Conservation (phyloP, 495 filamentous ascomycete species). For the Neurospora tetraspora region DNA sequence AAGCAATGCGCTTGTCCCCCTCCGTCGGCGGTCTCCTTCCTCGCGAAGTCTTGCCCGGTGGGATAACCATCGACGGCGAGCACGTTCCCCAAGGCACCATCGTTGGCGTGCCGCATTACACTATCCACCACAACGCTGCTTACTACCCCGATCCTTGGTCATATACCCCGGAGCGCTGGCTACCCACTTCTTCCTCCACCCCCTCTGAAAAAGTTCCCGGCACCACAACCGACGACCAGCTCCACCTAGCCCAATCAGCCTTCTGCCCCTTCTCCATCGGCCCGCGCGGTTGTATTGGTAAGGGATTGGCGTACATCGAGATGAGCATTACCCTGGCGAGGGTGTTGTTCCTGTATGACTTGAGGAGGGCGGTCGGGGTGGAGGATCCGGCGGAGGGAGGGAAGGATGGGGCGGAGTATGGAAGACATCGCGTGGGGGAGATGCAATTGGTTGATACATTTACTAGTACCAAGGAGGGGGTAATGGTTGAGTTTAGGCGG, state of each 20-base stretch:
- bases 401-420: slow-evolving; percentile 29
- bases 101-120: slow-evolving; percentile 45
- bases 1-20: slow-evolving; percentile 61
- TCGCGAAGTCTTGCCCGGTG: slow-evolving; percentile 52
- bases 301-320: slow-evolving; percentile 45
- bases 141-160: slow-evolving; percentile 45
- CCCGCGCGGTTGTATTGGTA: slow-evolving; percentile 48
- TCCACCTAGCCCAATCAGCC: slow-evolving; percentile 33
- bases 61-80: slow-evolving; percentile 45
- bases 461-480: slow-evolving; percentile 48
- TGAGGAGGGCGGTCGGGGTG: slow-evolving; percentile 31
- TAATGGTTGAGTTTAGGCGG: slow-evolving; percentile 44
- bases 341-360: slow-evolving; percentile 38
- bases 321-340: slow-evolving; percentile 40
- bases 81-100: slow-evolving; percentile 42
- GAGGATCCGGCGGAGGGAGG: slow-evolving; percentile 33
- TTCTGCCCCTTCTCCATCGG: slow-evolving; percentile 52
- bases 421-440: slow-evolving; percentile 35
- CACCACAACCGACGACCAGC: not conserved
- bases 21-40: slow-evolving; percentile 51
- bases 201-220: slow-evolving; percentile 2
- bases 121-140: slow-evolving; percentile 44
- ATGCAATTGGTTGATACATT: slow-evolving; percentile 49
- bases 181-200: not conserved
- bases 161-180: slow-evolving; percentile 48